Evolutionary conservation across 495 filamentous ascomycete genomes (phyloP), one percentile per base, ranked within the genome.

Genomic region (Parathielavia appendiculata): DNA sequence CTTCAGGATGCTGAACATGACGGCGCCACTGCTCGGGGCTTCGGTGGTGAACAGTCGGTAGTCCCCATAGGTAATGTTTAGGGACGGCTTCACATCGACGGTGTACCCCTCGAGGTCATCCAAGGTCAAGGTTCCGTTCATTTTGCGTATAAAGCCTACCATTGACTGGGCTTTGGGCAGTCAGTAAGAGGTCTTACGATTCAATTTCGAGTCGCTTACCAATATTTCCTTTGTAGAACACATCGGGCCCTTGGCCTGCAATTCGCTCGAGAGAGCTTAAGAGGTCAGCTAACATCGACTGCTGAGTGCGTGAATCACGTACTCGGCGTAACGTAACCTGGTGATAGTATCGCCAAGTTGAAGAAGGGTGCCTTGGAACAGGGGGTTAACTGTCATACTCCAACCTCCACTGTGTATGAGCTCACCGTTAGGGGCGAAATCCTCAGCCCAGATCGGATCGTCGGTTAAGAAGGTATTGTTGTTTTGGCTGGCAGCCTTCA

Each of bases 41-140:
- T 84, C 82, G 11, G 83, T 82, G 19, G 82, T 81, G 34, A 79
- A 84, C 16, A 97, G 71, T 47, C 77, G 84, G 65, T 81, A 90
- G 22, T 80, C 84, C 0, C 87, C 79, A 66, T 93, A 96, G 12
- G 82, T 72, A 56, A 92, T 88, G 61, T 78, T 76, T 0, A 86
- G 72, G 0, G 84, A 73, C 9, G 83, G 73, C 17, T 88, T 76
- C 34, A 86, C 75, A 0, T 79, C 78, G 10, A 87, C 77, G 0
- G 77, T 72, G 66, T 96, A 97, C 51, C 81, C 82, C 35, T 72
- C 73, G 26, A 97, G 71, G 64, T 97, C 92, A 0, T 83, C 76
- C 1, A 95, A 66, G 0, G 88, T 92, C 88, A 97, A 91, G 2
- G 83, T 92, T 9, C 92, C 92, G 55, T 90, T 87, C 1, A 72